phyloP scores from a whole-genome alignment of 352 stramenopile species.

The Saprolegnia diclina region DNA sequence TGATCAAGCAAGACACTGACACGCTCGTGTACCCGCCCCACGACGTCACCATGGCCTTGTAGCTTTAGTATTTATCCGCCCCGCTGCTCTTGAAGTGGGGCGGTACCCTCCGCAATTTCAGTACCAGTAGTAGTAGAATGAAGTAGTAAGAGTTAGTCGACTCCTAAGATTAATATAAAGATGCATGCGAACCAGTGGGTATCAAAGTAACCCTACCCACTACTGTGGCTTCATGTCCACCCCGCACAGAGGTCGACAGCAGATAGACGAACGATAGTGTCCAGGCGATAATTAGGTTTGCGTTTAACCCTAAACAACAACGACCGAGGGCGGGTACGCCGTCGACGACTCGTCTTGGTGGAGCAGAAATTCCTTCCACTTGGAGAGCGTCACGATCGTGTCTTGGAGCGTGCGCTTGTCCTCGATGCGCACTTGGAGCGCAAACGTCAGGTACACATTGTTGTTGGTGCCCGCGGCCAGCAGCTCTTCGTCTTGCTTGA shows the following conservation, averaged over 20 bases:
- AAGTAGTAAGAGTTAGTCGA: too few species aligned
- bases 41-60: neutral
- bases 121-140: neutral
- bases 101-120: neutral
- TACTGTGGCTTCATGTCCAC: too few species aligned
- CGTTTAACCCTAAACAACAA: too few species aligned
- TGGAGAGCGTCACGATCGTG: constrained; percentile 35
- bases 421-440: constrained; percentile 42
- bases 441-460: constrained; percentile 33
- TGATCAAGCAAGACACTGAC: constrained; percentile 26
- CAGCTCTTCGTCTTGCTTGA: constrained; percentile 41
- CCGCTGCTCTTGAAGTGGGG: too few species aligned
- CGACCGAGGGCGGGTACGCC: too few species aligned
- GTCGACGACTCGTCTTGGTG: constrained; percentile 12
- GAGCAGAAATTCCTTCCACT: constrained; percentile 38
- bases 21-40: constrained; percentile 36
- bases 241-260: too few species aligned
- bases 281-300: too few species aligned
- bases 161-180: too few species aligned
- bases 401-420: constrained; percentile 45
- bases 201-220: too few species aligned
- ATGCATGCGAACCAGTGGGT: too few species aligned
- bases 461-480: constrained; percentile 31
- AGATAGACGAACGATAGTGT: too few species aligned
- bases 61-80: neutral